These are phyloP conservation scores for Hyphopichia burtonii DNA, from an alignment of 1,139 yeast species.

Conservation along the genomic window DNA sequence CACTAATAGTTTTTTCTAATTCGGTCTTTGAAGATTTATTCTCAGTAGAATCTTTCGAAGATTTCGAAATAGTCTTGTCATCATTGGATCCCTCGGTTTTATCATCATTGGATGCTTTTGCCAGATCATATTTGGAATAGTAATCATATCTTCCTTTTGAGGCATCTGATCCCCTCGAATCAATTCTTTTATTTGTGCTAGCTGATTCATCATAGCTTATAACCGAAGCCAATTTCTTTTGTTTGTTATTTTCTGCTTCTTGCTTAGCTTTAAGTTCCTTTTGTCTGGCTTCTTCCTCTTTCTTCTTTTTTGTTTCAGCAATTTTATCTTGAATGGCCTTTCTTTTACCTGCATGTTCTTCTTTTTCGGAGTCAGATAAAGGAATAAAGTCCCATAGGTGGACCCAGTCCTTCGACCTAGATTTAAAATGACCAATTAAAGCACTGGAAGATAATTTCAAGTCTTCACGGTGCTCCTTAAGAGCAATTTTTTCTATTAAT, in stretches of 20 bases:
- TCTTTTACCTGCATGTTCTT: conserved; percentile 20
- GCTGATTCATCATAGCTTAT: conserved; percentile 4
- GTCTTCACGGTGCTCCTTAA: conserved; percentile 71
- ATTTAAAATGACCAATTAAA: conserved; percentile 66
- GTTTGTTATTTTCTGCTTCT: conserved; percentile 5
- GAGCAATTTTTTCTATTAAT: conserved; percentile 48
- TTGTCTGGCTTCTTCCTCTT: conserved; percentile 9
- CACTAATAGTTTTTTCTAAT: background rate
- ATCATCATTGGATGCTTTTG: conserved; percentile 4
- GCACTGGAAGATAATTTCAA: conserved; percentile 79
- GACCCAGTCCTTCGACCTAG: conserved; percentile 57
- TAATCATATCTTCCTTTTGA: conserved; percentile 27
- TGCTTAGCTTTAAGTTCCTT: conserved; percentile 3
- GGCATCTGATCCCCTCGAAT: conserved; percentile 10
- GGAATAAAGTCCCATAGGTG: conserved; percentile 57
- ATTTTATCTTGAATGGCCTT: conserved; percentile 16
- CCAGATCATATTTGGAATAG: conserved; percentile 27
- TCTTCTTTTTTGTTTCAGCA: conserved; percentile 9
- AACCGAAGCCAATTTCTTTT: conserved; percentile 2
- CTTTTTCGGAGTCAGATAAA: conserved; percentile 35
- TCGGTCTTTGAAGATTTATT: no score
- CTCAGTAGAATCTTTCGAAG: no score
- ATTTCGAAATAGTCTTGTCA: no score
- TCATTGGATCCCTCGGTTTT: conserved; percentile 3
- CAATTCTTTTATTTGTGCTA: background rate